Evolutionary conservation across 345 rosid genomes (phyloP), one percentile per base, ranked within the genome.

Genomic region (Linum tenue): DNA sequence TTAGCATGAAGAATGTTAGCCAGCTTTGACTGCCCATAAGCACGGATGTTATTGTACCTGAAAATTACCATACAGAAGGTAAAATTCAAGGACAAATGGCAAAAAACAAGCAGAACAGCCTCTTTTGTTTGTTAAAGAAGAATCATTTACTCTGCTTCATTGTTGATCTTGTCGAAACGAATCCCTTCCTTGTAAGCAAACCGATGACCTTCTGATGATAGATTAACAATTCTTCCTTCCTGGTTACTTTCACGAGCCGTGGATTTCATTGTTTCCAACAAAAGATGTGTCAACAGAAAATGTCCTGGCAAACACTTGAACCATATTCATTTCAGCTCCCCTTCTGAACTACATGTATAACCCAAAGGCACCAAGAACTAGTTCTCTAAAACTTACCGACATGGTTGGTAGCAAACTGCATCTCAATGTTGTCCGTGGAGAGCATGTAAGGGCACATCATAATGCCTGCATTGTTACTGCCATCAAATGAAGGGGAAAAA

Each of bases 401-500:
- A 66, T 86, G 83, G 67, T 86, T 86, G 15, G 82, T 78, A 35
- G 86, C 92, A 57, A 81, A 83, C 39, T 81, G 82, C 1, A 83
- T 63, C 73, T 84, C 89, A 40, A 78, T 78, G 56, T 76, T 70
- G 70, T 86, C 92, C 37, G 74, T 60, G 17, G 90, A 84, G 63
- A 82, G 82, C 69, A 56, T 74, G 68, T 72, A 78, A 1, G 84
- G 80, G 48, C 70, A 63, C 35, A 73, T 81, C 76, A 76, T 73
- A 5, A 87, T 62, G 43, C 90, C 43, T 14, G 68, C 37, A 15
- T 17, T 44, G 14, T 37, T 59, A 12, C 51, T 37, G 36, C 38
- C 60, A 57, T 22, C 31, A 22, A 22, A 22, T 22, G 0, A 22
- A 22, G 1, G 0, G 31, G 1, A 22, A 22, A 22, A 22, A 22